These are phyloP conservation scores for Globisporangium orthogonon DNA, from an alignment of 352 stramenopile species.

Conservation along the genomic window DNA sequence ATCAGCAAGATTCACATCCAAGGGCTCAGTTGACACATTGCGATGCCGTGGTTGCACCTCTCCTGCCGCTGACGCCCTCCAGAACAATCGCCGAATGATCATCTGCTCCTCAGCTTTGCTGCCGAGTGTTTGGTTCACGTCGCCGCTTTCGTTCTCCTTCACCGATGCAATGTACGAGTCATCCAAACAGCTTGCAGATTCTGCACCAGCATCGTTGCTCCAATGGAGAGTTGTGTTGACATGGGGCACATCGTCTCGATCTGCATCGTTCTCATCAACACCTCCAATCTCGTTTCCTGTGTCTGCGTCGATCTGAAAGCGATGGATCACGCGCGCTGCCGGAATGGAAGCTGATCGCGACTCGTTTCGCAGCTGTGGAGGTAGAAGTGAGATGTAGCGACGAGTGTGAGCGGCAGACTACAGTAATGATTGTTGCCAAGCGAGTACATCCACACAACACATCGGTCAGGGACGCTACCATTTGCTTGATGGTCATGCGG, in stretches of 20 bases:
- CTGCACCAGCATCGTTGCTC: not conserved
- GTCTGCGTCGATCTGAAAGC: conserved; percentile 48
- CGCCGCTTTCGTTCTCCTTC: not conserved
- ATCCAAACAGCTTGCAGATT: not conserved
- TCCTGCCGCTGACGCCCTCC: not conserved
- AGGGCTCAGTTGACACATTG: not conserved
- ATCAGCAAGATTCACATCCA: no score
- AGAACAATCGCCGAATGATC: conserved; percentile 10
- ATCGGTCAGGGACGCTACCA: conserved; percentile 16
- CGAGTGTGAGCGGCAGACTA: not conserved
- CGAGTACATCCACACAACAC: not conserved
- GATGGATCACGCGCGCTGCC: conserved; percentile 26
- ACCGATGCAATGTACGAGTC: no score
- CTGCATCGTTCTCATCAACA: not conserved
- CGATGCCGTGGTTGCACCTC: not conserved
- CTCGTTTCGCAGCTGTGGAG: conserved; percentile 29
- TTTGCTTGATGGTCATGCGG: conserved; percentile 59
- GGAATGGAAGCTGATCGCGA: conserved; percentile 36
- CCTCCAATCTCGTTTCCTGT: conserved; percentile 23
- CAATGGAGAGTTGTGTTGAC: not conserved
- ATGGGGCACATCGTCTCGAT: not conserved
- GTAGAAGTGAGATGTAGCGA: not conserved
- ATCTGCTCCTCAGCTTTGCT: conserved; percentile 3
- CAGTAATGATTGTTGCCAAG: no score
- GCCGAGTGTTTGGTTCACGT: not conserved